Percentiles rank a stretch among this genome's conserved stretches.
Evolutionary conservation across 1,139 yeast genomes (phyloP).

Genomic region (Protomyces gravidus): DNA sequence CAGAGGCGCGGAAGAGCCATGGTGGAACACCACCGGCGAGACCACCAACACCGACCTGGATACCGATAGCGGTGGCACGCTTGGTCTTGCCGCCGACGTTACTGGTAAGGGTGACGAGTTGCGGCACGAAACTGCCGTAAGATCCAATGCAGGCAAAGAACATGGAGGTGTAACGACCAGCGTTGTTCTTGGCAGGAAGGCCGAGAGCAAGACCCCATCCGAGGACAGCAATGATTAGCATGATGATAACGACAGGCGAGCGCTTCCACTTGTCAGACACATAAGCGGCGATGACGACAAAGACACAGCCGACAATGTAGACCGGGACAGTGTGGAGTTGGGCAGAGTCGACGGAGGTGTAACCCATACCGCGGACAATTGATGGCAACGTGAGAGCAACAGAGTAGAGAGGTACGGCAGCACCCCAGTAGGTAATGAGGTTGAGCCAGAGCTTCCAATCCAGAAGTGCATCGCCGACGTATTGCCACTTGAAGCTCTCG

Average conservation of each 20-base stretch:
- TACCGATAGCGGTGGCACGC: slow-evolving; percentile 50
- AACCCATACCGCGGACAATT: slow-evolving; percentile 40
- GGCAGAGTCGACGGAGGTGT: slow-evolving; percentile 35
- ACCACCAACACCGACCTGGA: slow-evolving; percentile 54
- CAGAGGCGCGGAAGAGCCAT: slow-evolving; percentile 51
- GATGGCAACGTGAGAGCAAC: slow-evolving; percentile 40
- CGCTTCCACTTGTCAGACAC: slow-evolving; percentile 40
- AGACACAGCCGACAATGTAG: slow-evolving; percentile 41
- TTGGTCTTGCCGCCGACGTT: slow-evolving; percentile 42
- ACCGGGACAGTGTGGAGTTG: slow-evolving; percentile 42
- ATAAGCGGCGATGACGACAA: slow-evolving; percentile 40
- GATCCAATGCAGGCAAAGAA: slow-evolving; percentile 27
- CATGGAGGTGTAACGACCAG: slow-evolving; percentile 22
- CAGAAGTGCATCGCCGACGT: slow-evolving; percentile 23
- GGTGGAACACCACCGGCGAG: slow-evolving; percentile 57
- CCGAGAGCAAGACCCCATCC: slow-evolving; percentile 40
- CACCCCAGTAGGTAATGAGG: slow-evolving; percentile 8
- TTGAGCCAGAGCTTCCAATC: slow-evolving; percentile 18
- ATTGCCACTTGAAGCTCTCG: slow-evolving; percentile 15
- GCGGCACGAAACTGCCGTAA: slow-evolving; percentile 25
- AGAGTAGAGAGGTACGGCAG: slow-evolving; percentile 34
- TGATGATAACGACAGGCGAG: slow-evolving; percentile 41
- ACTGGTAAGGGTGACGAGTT: slow-evolving; percentile 22
- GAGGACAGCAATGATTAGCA: slow-evolving; percentile 38
- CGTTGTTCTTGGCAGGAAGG: slow-evolving; percentile 2